Evolutionary conservation across 228 moss, liverwort and hornwort species (phyloP), one percentile per base, ranked within the genome.

Genomic region (Sphagnum fallax): DNA sequence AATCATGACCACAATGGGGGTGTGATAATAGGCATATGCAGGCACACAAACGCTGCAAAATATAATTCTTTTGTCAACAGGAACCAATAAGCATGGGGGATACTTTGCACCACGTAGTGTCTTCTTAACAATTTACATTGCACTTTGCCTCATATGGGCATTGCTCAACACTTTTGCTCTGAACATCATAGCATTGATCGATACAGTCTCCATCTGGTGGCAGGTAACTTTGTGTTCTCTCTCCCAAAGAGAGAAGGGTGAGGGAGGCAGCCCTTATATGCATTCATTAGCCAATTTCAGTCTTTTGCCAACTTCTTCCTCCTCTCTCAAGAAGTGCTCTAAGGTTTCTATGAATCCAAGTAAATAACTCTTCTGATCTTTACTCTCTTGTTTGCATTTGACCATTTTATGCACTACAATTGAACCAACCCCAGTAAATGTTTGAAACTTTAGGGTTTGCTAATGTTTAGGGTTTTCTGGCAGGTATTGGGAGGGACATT

Each of bases 141-240:
- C 74, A 11, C 69, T 97, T 10, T 93, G 93, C 78, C 77, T 97
- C 75, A 84, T 77, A 68, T 97, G 97, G 97, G 97, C 93, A 48
- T 65, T 97, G 65, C 81, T 97, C 9, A 97, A 97, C 71, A 97
- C 93, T 57, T 97, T 93, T 64, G 97, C 97, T 70, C 72, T 97
- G 13, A 91, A 97, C 72, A 85, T 97, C 60, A 97, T 97, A 70
- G 97, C 97, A 70, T 51, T 97, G 64, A 88, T 97, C 67, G 97
- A 97, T 72, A 84, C 86, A 49, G 85, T 97, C 71, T 97, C 97
- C 65, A 93, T 97, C 78, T 97, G 82, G 72, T 97, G 97, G 97
- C 97, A 97, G 97, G 97, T 94, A 10, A 32, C 32, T 32, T 32
- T 32, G 32, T 32, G 32, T 32, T 32, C 32, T 32, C 32, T 32